phyloP scores from a whole-genome alignment of 192 early-diverging fungal genomes.

The Entomortierella parvispora region DNA sequence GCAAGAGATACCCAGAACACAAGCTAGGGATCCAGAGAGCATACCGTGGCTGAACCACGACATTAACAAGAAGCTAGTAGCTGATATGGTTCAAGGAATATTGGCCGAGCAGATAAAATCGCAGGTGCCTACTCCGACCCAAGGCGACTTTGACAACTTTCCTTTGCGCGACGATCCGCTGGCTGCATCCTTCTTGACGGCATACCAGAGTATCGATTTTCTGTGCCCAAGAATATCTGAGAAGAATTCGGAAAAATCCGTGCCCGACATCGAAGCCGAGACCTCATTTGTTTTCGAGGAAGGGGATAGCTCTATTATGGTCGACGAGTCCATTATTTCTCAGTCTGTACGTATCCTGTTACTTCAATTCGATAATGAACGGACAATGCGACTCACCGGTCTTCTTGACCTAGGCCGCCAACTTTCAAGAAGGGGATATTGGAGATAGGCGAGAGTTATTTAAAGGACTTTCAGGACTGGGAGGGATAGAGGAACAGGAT shows the following conservation, averaged over 20 bases:
- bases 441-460: constrained; percentile 17
- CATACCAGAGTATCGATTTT: constrained; percentile 28
- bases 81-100: constrained; percentile 33
- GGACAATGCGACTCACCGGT: not conserved
- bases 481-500: constrained; percentile 30
- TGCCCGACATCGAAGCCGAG: not conserved
- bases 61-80: constrained; percentile 25
- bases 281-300: constrained; percentile 36
- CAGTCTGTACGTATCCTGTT: constrained; percentile 30
- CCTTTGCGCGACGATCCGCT: constrained; percentile 14
- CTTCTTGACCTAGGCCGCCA: not conserved
- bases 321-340: constrained; percentile 40
- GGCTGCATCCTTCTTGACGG: constrained; percentile 9
- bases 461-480: constrained; percentile 23
- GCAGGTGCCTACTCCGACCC: constrained; percentile 13
- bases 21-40: constrained; percentile 21
- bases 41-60: constrained; percentile 47
- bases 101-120: constrained; percentile 13
- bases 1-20: constrained; percentile 42
- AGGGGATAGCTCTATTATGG: constrained; percentile 31
- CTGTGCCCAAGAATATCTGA: constrained; percentile 13
- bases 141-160: constrained; percentile 31
- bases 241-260: constrained; percentile 1
- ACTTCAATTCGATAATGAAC: too few species aligned
- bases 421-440: constrained; percentile 15